Percentiles rank a stretch among this genome's conserved stretches.
Conservation (phyloP, 768 basidiomycete species). For the Suillus americanus region DNA sequence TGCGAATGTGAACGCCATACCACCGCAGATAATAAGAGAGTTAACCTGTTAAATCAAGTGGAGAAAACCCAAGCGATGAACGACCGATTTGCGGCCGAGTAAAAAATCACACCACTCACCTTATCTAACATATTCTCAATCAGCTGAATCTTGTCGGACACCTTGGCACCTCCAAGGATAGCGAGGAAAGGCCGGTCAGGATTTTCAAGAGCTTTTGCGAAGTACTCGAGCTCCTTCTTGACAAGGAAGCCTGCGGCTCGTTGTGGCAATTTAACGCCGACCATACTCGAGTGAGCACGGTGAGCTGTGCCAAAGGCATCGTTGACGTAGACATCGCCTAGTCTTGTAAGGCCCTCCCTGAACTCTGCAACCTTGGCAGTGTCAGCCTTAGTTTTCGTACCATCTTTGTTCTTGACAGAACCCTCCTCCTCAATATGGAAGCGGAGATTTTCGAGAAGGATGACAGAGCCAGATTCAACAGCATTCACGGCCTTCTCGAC, state of each 20-base stretch:
- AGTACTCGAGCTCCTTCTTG: slow-evolving; percentile 98
- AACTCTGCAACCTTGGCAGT: slow-evolving; percentile 77
- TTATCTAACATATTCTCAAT: slow-evolving; percentile 99
- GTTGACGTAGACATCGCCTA: slow-evolving; percentile 97
- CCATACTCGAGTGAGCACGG: slow-evolving; percentile 98
- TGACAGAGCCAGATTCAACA: slow-evolving; percentile 61
- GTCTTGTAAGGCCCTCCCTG: slow-evolving; percentile 81
- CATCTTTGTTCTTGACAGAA: slow-evolving; percentile 88
- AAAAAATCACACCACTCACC: slow-evolving; percentile 42
- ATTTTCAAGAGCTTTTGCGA: slow-evolving; percentile 94
- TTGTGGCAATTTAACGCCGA: slow-evolving; percentile 90
- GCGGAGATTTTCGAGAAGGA: slow-evolving; percentile 95
- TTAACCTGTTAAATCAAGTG: slow-evolving; percentile 60
- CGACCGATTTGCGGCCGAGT: not conserved
- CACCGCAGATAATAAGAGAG: slow-evolving; percentile 94
- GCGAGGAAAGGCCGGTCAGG: slow-evolving; percentile 97
- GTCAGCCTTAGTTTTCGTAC: slow-evolving; percentile 93
- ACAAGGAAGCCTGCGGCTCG: slow-evolving; percentile 95
- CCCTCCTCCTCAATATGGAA: slow-evolving; percentile 99
- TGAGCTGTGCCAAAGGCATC: slow-evolving; percentile 99
- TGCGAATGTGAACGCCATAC: slow-evolving; percentile 99
- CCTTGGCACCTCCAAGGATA: slow-evolving; percentile 97
- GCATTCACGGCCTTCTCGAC: slow-evolving; percentile 74
- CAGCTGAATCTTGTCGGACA: slow-evolving; percentile 97
- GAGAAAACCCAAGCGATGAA: not conserved